Base-by-base conservation (phyloP, 768 basidiomycete species). In the Lentinula guzmanii region DNA sequence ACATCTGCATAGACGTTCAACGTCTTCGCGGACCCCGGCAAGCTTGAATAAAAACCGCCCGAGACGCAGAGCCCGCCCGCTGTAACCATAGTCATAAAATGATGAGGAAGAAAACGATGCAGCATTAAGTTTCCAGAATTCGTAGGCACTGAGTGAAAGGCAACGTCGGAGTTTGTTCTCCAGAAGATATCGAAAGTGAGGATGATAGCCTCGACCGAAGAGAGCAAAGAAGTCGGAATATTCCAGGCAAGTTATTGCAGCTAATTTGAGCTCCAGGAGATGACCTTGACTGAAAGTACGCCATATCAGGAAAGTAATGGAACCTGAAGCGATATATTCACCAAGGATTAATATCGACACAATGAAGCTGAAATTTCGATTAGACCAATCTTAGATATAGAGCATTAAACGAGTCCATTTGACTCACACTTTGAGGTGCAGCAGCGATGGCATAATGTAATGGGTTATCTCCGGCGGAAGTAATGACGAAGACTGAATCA, bases 231-330 rank as follows among this genome's bases (percentile, higher is more conserved):
- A 82, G 65, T 85, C 81, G 3, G 76, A 72, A 65, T 80, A 84
- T 0, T 72, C 69, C 3, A 87, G 74, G n/a, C 37, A 34, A 6
- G 18, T 18, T 59, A 82, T 72, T 0, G 82, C 76, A 2, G 86
- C 86, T 3, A 86, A 78, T 69, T 87, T 87, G 43, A 87, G 75
- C 71, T 87, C 86, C 34, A 87, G 73, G 9, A 87, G 77, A 66
- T 87, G 85, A 9, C 82, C 82, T 74, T 86, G 84, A 62, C 81
- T 77, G 18, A 31, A 21, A 13, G 18, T n/a, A 48, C 21, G 8
- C 9, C 18, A 39, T 37, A 13, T 16, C 31, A 68, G 66, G 48
- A 33, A 33, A 4, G 13, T 21, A 33, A 28, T 21, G 21, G n/a
- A n/a, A 43, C 6, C 7, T n/a, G 18, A 10, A 50, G 45, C 39